Conservation (phyloP, 164 flowering plant species). For the Nymphaea colorata region DNA sequence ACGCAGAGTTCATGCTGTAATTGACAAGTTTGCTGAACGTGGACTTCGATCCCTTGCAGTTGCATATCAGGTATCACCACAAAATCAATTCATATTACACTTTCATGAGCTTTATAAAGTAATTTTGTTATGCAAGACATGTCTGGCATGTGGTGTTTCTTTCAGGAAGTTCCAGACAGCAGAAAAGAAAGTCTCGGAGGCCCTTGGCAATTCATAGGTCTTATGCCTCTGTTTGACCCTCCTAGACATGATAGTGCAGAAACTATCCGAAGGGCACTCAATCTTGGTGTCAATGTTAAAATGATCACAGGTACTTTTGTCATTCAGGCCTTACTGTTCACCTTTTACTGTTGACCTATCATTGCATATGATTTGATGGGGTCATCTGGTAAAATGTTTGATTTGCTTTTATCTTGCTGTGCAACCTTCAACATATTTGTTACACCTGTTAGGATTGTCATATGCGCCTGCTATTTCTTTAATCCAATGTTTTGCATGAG, state of each 20-base stretch:
- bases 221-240: conserved; percentile 65
- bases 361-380: background rate
- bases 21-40: conserved; percentile 60
- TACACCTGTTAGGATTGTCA: too few species aligned
- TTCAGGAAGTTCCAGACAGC: conserved; percentile 46
- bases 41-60: conserved; percentile 58
- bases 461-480: too few species aligned
- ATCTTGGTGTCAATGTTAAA: conserved; percentile 63
- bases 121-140: background rate
- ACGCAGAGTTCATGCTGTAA: conserved; percentile 31
- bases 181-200: conserved; percentile 49
- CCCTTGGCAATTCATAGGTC: conserved; percentile 62
- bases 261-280: conserved; percentile 50
- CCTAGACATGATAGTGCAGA: conserved; percentile 71
- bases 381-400: background rate
- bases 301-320: conserved; percentile 43
- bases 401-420: too few species aligned
- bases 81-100: background rate
- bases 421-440: too few species aligned
- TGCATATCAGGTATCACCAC: conserved; percentile 39
- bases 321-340: background rate
- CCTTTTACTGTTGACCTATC: background rate
- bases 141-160: background rate
- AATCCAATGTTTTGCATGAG: too few species aligned
- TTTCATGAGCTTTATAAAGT: background rate